Conservation (phyloP, 805 yeast genomes). For the Priceomyces haplophilus region DNA sequence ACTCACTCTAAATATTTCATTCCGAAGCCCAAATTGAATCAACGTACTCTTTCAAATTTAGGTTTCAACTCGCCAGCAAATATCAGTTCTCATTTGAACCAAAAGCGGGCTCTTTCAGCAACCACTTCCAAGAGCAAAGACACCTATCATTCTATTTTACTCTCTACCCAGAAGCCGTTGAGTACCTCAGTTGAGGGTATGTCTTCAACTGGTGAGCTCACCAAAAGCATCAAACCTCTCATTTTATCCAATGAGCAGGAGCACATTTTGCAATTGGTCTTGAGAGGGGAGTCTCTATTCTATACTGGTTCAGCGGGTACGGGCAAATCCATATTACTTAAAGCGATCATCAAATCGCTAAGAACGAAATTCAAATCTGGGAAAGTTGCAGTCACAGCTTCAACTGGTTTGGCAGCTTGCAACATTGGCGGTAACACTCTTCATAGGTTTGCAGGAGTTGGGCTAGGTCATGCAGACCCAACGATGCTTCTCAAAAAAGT, state of each 20-base stretch:
- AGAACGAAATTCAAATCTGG: slow-evolving; percentile 43
- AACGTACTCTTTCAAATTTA: background rate
- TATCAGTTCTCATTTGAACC: background rate
- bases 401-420: slow-evolving; percentile 82
- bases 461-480: slow-evolving; percentile 58
- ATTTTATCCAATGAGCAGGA: slow-evolving; percentile 55
- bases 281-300: slow-evolving; percentile 66
- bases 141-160: slow-evolving; percentile 24
- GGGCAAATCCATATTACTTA: slow-evolving; percentile 87
- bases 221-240: slow-evolving; percentile 35
- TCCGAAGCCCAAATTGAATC: background rate
- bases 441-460: slow-evolving; percentile 77
- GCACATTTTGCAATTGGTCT: slow-evolving; percentile 60
- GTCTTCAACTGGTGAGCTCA: slow-evolving; percentile 2
- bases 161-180: slow-evolving; percentile 25
- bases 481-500: slow-evolving; percentile 49
- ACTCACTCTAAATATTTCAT: background rate
- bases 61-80: background rate
- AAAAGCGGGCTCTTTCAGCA: slow-evolving; percentile 9
- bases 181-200: background rate
- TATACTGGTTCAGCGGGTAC: slow-evolving; percentile 99
- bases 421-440: slow-evolving; percentile 77
- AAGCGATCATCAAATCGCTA: slow-evolving; percentile 55
- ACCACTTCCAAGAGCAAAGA: slow-evolving; percentile 1
- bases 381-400: slow-evolving; percentile 73